Percentiles rank a stretch among this genome's conserved stretches.
Evolutionary conservation across 768 basidiomycete species (phyloP).

Genomic region (Cubamyces sp.): DNA sequence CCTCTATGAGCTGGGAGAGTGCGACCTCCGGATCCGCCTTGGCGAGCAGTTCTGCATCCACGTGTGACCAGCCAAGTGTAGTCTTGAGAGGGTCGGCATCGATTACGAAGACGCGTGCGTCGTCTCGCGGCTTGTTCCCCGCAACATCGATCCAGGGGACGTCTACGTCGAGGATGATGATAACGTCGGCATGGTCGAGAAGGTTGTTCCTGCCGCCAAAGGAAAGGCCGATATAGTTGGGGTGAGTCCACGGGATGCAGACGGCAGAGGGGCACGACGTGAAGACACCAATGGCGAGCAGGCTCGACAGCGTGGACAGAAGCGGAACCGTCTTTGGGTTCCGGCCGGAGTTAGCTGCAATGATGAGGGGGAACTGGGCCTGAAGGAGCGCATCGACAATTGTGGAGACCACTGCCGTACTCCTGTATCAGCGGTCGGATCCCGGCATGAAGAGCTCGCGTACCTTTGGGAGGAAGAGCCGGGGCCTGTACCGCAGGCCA

Average conservation of each 20-base stretch:
- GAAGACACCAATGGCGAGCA: conserved; percentile 60
- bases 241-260: conserved; percentile 61
- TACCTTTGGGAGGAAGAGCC: conserved; percentile 49
- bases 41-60: conserved; percentile 61
- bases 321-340: conserved; percentile 51
- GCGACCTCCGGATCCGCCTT: conserved; percentile 59
- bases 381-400: conserved; percentile 55
- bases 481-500: conserved; percentile 59
- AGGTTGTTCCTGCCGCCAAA: conserved; percentile 52
- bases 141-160: conserved; percentile 65
- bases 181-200: conserved; percentile 59
- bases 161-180: conserved; percentile 66
- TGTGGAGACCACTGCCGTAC: conserved; percentile 27
- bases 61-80: conserved; percentile 51
- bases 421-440: background rate
- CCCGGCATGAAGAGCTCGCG: background rate
- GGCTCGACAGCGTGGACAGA: conserved; percentile 52
- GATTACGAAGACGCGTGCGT: conserved; percentile 60
- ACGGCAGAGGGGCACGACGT: conserved; percentile 56
- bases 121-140: conserved; percentile 44
- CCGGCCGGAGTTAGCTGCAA: conserved; percentile 66
- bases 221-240: conserved; percentile 55
- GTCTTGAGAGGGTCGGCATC: conserved; percentile 68
- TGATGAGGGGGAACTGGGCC: conserved; percentile 62
- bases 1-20: conserved; percentile 52